Base-by-base conservation (phyloP, 2,329 filamentous ascomycete genomes). In the Hypoxylon sp. region DNA sequence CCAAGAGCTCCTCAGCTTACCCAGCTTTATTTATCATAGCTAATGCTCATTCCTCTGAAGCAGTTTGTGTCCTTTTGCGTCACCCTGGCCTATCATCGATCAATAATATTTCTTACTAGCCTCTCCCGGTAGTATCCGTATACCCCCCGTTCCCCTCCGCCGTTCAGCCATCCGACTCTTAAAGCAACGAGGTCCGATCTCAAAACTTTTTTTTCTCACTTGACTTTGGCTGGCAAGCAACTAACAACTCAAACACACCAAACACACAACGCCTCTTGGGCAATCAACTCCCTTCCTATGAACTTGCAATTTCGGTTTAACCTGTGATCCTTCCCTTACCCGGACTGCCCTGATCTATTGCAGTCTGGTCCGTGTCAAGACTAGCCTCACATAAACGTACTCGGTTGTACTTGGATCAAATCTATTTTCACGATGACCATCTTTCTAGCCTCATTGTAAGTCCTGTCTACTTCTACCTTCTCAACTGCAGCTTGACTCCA, bases 361-460 rank as follows among this genome's bases (percentile, higher is more conserved):
- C 44, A 60, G 69, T 64, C 55, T 61, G 59, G 58, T 11, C 42
- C 27, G 50, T 56, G 22, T 61, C 56, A 25, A 64, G 17, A 54
- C 20, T 51, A 58, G 54, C 54, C 50, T 51, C 44, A 40, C 63
- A 58, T 42, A 31, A 46, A 10, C 33, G 44, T 51, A 31, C 49
- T 35, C 6, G 17, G 31, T 33, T 64, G 33, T 58, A 40, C 40
- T 44, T 27, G 51, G 14, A 54, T 22, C 31, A 14, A 61, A 31
- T 20, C 54, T 33, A 27, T 54, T 75, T 72, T 74, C 81, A 81
- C 54, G 69, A 85, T 85, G 84, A 86, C 84, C 11, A 81, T 85
- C 72, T 86, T 86, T 68, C 80, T 87, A 68, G 84, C 82, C 66
- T 84, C 83, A n/a, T 77, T 84, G 82, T 84, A 79, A 80, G 82